Percentiles rank a stretch among this genome's conserved stretches.
Evolutionary conservation across 106 monocot species (phyloP).

Genomic region (Chionographis japonica): DNA sequence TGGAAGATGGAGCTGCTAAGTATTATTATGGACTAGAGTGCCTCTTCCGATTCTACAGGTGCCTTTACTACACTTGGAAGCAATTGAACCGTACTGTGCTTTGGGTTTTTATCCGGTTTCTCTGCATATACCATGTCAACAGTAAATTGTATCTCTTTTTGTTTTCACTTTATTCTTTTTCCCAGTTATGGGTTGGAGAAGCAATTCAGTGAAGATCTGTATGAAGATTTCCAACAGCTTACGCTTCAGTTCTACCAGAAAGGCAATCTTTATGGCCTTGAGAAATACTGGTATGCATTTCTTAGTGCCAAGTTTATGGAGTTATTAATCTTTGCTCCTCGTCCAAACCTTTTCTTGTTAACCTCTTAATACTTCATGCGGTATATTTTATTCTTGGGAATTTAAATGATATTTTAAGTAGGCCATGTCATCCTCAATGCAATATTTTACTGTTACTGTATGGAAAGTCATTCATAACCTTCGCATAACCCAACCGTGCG

Average conservation of each 20-base stretch:
- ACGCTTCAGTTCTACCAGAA: conserved; percentile 78
- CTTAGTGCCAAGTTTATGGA: no score
- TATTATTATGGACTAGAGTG: conserved; percentile 95
- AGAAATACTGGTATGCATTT: conserved; percentile 85
- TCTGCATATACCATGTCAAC: no score
- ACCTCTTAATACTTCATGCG: no score
- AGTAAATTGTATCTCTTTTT: not conserved
- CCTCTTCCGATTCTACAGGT: conserved; percentile 99
- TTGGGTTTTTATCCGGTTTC: not conserved
- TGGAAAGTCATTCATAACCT: no score
- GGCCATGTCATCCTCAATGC: no score
- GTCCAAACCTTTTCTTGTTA: no score
- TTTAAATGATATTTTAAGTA: no score
- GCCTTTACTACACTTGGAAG: not conserved
- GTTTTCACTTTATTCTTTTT: not conserved
- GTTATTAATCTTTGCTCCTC: no score
- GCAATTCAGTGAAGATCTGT: conserved; percentile 65
- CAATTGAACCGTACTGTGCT: no score
- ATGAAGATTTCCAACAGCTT: conserved; percentile 87
- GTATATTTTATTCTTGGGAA: no score
- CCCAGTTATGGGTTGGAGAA: conserved; percentile 96
- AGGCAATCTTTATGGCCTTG: conserved; percentile 94
- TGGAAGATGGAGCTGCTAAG: conserved; percentile 84
- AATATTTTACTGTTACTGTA: no score
- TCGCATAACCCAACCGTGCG: no score